Conservation (phyloP, 2,329 filamentous ascomycete genomes). For the Penicillium hesseltinei region DNA sequence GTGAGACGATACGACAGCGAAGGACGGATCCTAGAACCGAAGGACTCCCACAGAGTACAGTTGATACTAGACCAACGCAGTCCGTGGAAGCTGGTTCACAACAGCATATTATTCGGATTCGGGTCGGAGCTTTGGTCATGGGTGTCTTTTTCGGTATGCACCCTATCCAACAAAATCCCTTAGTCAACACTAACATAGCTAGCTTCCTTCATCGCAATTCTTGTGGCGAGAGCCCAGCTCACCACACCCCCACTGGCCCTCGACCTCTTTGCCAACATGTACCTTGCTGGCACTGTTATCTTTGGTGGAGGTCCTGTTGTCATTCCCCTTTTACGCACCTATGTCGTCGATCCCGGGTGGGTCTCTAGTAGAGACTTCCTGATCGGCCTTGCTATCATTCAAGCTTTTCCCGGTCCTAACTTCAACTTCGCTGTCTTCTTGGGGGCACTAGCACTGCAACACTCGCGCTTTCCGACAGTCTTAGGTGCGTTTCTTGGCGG, state of each 20-base stretch:
- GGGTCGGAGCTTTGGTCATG: slow-evolving; percentile 39
- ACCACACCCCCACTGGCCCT: slow-evolving; percentile 49
- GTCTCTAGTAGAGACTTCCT: slow-evolving; percentile 69
- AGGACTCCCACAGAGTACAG: slow-evolving; percentile 1
- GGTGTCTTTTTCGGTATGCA: slow-evolving; percentile 50
- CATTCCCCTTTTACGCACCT: slow-evolving; percentile 60
- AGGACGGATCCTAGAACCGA: slow-evolving; percentile 1
- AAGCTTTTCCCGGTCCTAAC: slow-evolving; percentile 64
- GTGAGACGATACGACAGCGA: slow-evolving; percentile 13
- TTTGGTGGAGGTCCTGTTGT: slow-evolving; percentile 66
- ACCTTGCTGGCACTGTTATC: slow-evolving; percentile 68
- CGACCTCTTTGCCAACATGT: slow-evolving; percentile 69
- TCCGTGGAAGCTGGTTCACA: neutral
- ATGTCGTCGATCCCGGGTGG: slow-evolving; percentile 66
- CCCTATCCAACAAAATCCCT: neutral
- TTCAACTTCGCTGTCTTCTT: slow-evolving; percentile 57
- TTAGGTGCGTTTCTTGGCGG: slow-evolving; percentile 54
- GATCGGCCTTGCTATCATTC: slow-evolving; percentile 68
- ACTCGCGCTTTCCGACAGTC: slow-evolving; percentile 30
- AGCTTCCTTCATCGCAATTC: slow-evolving; percentile 55
- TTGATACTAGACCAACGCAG: neutral
- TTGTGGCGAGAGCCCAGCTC: slow-evolving; percentile 49
- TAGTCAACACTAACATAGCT: neutral
- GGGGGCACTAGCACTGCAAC: slow-evolving; percentile 50
- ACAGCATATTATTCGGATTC: slow-evolving; percentile 20